phyloP scores from a whole-genome alignment of 2,329 filamentous ascomycete genomes.

The Westerdykella aurantiaca region DNA sequence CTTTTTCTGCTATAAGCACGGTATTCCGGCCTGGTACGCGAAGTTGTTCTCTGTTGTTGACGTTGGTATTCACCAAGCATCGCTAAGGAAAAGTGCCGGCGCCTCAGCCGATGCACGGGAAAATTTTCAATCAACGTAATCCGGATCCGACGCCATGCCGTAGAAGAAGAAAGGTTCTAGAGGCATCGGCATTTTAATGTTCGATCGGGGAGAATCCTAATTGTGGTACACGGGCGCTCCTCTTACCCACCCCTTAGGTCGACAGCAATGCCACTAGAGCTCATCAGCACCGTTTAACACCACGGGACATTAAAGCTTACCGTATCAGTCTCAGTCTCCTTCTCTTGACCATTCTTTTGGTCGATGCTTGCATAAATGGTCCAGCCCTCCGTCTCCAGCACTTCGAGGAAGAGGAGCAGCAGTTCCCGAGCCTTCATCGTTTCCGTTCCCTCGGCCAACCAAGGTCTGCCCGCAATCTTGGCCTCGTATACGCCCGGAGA shows the following conservation, averaged over 20 bases:
- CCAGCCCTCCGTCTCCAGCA: conserved; percentile 36
- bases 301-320: conserved; percentile 4
- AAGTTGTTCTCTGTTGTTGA: too few relatives aligned
- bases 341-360: conserved; percentile 20
- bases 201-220: not conserved
- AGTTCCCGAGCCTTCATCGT: conserved; percentile 35
- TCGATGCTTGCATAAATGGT: conserved; percentile 39
- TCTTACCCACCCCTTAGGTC: conserved; percentile 14
- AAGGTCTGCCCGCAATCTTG: conserved; percentile 34
- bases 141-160: too few relatives aligned
- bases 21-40: too few relatives aligned
- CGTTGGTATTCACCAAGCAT: too few relatives aligned
- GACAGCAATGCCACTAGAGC: conserved; percentile 18
- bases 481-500: conserved; percentile 21
- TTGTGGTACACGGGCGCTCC: conserved; percentile 19
- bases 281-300: conserved; percentile 1
- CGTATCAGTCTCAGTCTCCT: conserved; percentile 17
- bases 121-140: too few relatives aligned
- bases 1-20: too few relatives aligned
- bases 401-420: conserved; percentile 32
- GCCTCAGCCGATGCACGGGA: too few relatives aligned
- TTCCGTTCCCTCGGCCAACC: conserved; percentile 26
- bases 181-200: too few relatives aligned
- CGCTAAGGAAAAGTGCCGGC: too few relatives aligned
- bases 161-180: too few relatives aligned